A percentile compares a stretch with the other conserved stretches of the same genome.
Conservation (phyloP, 257 asterid genomes). For the Fraxinus americana region DNA sequence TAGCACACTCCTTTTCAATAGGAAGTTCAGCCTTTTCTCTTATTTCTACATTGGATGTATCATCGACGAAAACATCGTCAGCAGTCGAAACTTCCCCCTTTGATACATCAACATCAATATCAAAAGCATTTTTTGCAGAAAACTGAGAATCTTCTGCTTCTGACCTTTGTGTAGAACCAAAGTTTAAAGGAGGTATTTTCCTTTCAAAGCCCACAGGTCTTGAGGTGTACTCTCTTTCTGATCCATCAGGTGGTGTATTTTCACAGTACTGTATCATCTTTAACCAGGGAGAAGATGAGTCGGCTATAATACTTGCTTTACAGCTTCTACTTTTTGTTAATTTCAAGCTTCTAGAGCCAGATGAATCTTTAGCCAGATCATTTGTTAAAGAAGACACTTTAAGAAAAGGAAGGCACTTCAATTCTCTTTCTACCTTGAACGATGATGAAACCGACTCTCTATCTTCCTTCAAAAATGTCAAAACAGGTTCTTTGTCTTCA, state of each 20-base stretch:
- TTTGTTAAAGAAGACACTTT: conserved; percentile 38
- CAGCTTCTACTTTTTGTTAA: conserved; percentile 78
- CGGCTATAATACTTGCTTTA: conserved; percentile 48
- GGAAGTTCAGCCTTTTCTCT: conserved; percentile 38
- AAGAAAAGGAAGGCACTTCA: conserved; percentile 37
- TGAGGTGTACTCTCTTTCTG: conserved; percentile 43
- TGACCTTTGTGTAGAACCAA: conserved; percentile 32
- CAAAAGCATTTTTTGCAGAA: conserved; percentile 48
- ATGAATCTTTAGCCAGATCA: conserved; percentile 38
- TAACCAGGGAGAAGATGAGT: conserved; percentile 46
- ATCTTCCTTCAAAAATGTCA: conserved; percentile 27
- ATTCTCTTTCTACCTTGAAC: conserved; percentile 31
- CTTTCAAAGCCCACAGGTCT: conserved; percentile 40
- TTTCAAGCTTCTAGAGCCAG: conserved; percentile 36
- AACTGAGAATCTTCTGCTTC: conserved; percentile 49
- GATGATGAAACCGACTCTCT: conserved; percentile 9
- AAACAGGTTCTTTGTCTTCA: conserved; percentile 21
- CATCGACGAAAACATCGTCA: conserved; percentile 27
- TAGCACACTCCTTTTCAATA: conserved; percentile 27
- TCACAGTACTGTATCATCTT: conserved; percentile 43
- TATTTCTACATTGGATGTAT: conserved; percentile 24
- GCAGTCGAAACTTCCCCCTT: conserved; percentile 32
- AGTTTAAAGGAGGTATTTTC: conserved; percentile 45
- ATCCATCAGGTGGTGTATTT: conserved; percentile 45
- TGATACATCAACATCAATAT: conserved; percentile 50